These are phyloP conservation scores for Dalbergia cultrata DNA, from an alignment of 306 rosid genomes.

Conservation along the genomic window DNA sequence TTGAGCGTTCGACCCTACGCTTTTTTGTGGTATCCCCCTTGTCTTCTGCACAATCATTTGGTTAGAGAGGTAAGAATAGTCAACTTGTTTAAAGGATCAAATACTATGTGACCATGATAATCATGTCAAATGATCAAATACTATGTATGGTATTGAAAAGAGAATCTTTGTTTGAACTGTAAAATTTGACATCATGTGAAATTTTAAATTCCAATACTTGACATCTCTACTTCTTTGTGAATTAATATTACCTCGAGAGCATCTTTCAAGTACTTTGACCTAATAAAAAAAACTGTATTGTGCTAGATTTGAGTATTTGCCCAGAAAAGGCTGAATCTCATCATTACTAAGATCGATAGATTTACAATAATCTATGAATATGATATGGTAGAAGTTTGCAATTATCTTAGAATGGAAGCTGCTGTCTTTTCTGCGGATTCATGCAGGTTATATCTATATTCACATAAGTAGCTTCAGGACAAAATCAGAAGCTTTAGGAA, in stretches of 20 bases:
- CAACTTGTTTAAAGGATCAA: not conserved
- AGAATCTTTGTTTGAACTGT: not conserved
- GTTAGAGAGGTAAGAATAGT: conserved; percentile 39
- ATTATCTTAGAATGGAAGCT: not conserved
- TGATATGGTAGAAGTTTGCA: conserved; percentile 12
- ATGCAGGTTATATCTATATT: conserved; percentile 4
- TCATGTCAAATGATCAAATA: not conserved
- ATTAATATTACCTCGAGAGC: not conserved
- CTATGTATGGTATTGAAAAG: not conserved
- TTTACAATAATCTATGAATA: not conserved
- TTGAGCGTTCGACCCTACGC: conserved; percentile 93
- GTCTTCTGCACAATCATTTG: conserved; percentile 67
- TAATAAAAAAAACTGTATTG: not conserved
- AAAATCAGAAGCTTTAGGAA: conserved; percentile 15
- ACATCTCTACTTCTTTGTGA: not conserved
- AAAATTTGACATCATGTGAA: conserved; percentile 4
- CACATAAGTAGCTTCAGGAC: not conserved
- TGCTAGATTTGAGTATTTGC: not conserved
- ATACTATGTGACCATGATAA: not conserved
- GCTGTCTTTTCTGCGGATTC: not conserved
- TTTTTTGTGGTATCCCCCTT: conserved; percentile 88
- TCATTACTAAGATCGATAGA: not conserved
- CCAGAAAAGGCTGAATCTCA: not conserved
- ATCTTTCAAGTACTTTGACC: not conserved
- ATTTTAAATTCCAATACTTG: conserved; percentile 25